Conservation (phyloP, 495 filamentous ascomycete species). For the Tuber brumale region DNA sequence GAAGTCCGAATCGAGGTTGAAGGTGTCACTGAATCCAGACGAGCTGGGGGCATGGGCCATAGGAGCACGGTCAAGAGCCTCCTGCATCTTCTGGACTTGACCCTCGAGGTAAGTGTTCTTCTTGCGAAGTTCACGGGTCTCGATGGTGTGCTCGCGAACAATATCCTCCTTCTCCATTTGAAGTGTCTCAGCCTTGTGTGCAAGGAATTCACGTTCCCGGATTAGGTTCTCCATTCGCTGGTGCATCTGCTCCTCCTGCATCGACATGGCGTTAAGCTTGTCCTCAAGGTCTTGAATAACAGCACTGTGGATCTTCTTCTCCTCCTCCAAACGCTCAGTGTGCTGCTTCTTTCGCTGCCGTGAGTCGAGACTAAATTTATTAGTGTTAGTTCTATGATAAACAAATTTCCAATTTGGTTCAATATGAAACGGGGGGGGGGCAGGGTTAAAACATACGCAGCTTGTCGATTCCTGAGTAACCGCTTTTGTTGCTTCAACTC, state of each 20-base stretch:
- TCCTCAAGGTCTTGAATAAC: constrained; percentile 74
- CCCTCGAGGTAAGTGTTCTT: constrained; percentile 85
- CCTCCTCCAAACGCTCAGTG: constrained; percentile 91
- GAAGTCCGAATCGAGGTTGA: constrained; percentile 50
- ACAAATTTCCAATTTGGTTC: constrained; percentile 24
- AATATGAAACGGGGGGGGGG: constrained; percentile 18
- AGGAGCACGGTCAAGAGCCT: constrained; percentile 46
- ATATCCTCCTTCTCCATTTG: constrained; percentile 87
- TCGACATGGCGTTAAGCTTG: constrained; percentile 54
- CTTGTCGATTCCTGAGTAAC: constrained; percentile 87
- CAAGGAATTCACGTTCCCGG: constrained; percentile 61
- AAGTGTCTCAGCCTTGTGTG: constrained; percentile 67
- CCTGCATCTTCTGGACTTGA: constrained; percentile 72
- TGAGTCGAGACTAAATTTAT: constrained; percentile 74
- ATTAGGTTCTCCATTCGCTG: constrained; percentile 62
- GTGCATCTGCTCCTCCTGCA: constrained; percentile 56
- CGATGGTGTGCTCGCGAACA: constrained; percentile 79
- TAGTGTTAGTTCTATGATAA: constrained; percentile 8
- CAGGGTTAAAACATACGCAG: constrained; percentile 65
- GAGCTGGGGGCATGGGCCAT: constrained; percentile 37
- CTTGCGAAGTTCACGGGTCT: constrained; percentile 92
- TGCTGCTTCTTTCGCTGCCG: constrained; percentile 98
- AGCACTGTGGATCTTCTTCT: constrained; percentile 82
- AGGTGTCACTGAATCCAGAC: constrained; percentile 46
- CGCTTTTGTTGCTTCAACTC: constrained; percentile 98